Percentiles rank a stretch among this genome's conserved stretches.
Evolutionary conservation across 2,329 filamentous ascomycete species (phyloP).

Genomic region (Monosporascus sp.): DNA sequence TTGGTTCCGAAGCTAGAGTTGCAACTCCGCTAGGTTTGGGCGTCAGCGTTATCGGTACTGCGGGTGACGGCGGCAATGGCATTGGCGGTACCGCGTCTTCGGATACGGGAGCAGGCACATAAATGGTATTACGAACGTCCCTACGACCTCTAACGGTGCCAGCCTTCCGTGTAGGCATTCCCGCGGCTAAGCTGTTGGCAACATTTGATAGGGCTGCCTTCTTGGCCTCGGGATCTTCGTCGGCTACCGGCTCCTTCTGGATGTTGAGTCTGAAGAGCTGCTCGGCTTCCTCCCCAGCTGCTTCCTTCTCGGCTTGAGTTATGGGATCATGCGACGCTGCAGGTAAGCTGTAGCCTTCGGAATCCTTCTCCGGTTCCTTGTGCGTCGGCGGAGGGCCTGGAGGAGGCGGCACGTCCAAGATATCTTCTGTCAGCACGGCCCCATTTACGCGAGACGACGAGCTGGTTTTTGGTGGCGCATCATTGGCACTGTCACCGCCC

Average conservation of each 20-base stretch:
- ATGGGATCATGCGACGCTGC: slow-evolving; percentile 58
- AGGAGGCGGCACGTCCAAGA: slow-evolving; percentile 47
- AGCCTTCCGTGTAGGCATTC: slow-evolving; percentile 61
- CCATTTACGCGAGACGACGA: slow-evolving; percentile 41
- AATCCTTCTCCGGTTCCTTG: slow-evolving; percentile 50
- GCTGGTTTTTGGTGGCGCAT: slow-evolving; percentile 27
- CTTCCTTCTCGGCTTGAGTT: slow-evolving; percentile 67
- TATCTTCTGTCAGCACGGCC: slow-evolving; percentile 33
- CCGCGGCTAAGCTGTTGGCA: slow-evolving; percentile 60
- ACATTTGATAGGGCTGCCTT: slow-evolving; percentile 70
- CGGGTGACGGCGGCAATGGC: slow-evolving; percentile 31
- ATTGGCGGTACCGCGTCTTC: slow-evolving; percentile 24
- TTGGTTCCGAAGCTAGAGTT: slow-evolving; percentile 57
- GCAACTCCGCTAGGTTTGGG: slow-evolving; percentile 44
- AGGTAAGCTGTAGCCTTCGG: slow-evolving; percentile 73
- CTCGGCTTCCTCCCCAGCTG: slow-evolving; percentile 53
- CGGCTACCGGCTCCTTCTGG: slow-evolving; percentile 68
- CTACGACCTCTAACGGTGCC: slow-evolving; percentile 82
- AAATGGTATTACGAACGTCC: slow-evolving; percentile 88
- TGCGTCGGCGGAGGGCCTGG: slow-evolving; percentile 46
- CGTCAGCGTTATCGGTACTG: slow-evolving; percentile 25
- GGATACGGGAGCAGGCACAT: slow-evolving; percentile 51
- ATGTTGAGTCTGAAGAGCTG: slow-evolving; percentile 76
- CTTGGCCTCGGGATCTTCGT: slow-evolving; percentile 70
- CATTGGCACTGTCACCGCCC: slow-evolving; percentile 28